Percentiles rank a stretch among this genome's conserved stretches.
Conservation (phyloP, 352 stramenopile genomes). For the Pythium aquatile region DNA sequence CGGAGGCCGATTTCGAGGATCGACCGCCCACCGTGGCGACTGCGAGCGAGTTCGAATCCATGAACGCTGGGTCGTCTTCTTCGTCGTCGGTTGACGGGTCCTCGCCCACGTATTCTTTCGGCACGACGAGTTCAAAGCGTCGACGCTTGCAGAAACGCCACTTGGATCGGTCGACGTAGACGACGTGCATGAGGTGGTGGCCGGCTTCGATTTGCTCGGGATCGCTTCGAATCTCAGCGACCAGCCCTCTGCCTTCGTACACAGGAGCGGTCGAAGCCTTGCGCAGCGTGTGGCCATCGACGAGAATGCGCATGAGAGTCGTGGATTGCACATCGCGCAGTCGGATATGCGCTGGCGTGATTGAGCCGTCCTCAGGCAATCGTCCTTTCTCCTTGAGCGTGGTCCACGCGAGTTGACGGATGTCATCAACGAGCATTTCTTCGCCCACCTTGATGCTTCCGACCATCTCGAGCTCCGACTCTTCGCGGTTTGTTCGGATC, state of each 20-base stretch:
- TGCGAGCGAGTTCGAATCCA: slow-evolving; percentile 11
- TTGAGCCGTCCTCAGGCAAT: slow-evolving; percentile 29
- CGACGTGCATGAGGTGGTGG: slow-evolving; percentile 67
- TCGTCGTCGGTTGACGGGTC: slow-evolving; percentile 32
- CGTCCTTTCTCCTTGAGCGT: slow-evolving; percentile 44
- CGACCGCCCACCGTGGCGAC: slow-evolving; percentile 7
- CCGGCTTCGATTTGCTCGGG: slow-evolving; percentile 42
- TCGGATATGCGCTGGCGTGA: slow-evolving; percentile 46
- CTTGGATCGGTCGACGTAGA: slow-evolving; percentile 58
- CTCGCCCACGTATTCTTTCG: slow-evolving; percentile 33
- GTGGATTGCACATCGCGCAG: slow-evolving; percentile 68
- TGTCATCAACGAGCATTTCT: slow-evolving; percentile 72
- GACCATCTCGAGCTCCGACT: slow-evolving; percentile 52
- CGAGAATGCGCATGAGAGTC: slow-evolving; percentile 62
- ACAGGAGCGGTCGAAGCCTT: slow-evolving; percentile 68
- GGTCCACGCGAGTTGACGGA: slow-evolving; percentile 49
- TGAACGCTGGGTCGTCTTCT: slow-evolving; percentile 16
- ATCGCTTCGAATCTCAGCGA: slow-evolving; percentile 62
- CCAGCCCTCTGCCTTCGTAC: slow-evolving; percentile 76
- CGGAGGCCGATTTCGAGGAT: slow-evolving; percentile 10
- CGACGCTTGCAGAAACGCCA: slow-evolving; percentile 64
- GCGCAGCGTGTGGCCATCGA: slow-evolving; percentile 56
- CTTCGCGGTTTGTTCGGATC: slow-evolving; percentile 47
- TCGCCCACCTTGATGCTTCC: slow-evolving; percentile 71
- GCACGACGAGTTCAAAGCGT: slow-evolving; percentile 58